Evolutionary conservation across 1,284 basidiomycete genomes (phyloP).

Genomic region (Sparassis latifolia): DNA sequence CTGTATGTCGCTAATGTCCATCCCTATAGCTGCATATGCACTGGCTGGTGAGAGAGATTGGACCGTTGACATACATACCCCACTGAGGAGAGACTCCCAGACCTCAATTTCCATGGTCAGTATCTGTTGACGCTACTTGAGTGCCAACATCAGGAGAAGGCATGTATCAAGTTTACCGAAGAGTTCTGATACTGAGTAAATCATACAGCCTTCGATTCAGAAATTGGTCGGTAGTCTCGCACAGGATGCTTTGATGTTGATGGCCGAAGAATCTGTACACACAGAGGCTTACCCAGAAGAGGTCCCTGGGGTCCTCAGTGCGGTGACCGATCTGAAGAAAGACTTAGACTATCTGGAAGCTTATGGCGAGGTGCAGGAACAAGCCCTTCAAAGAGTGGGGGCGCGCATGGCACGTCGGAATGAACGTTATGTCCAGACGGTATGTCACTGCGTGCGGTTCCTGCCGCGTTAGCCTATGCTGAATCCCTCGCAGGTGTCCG

Average conservation of each 20-base stretch:
- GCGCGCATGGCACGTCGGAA: constrained; percentile 20
- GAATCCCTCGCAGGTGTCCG: constrained; percentile 37
- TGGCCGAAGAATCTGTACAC: constrained; percentile 57
- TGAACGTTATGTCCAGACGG: constrained; percentile 42
- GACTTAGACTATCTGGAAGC: constrained; percentile 33
- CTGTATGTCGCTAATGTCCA: constrained; percentile 1
- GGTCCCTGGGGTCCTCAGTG: constrained; percentile 37
- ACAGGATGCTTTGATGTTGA: constrained; percentile 54
- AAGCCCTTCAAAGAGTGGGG: constrained; percentile 33
- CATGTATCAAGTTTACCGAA: constrained; percentile 18
- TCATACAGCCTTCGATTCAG: constrained; percentile 74
- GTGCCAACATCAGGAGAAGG: constrained; percentile 92
- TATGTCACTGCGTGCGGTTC: constrained; percentile 20
- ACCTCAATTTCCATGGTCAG: constrained; percentile 60
- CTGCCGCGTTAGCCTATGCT: too few species aligned
- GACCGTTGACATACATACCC: not conserved
- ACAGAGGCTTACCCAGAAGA: constrained; percentile 52
- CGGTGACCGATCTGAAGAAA: constrained; percentile 37
- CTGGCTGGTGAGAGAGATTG: constrained; percentile 42
- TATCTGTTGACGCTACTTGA: constrained; percentile 72
- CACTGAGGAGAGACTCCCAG: constrained; percentile 25
- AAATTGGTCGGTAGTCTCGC: constrained; percentile 74
- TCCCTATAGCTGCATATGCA: constrained; percentile 48
- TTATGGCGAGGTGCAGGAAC: constrained; percentile 1
- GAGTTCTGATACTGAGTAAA: not conserved